Evolutionary conservation across 495 filamentous ascomycete genomes (phyloP).

Genomic region (Penicillium pulvis): DNA sequence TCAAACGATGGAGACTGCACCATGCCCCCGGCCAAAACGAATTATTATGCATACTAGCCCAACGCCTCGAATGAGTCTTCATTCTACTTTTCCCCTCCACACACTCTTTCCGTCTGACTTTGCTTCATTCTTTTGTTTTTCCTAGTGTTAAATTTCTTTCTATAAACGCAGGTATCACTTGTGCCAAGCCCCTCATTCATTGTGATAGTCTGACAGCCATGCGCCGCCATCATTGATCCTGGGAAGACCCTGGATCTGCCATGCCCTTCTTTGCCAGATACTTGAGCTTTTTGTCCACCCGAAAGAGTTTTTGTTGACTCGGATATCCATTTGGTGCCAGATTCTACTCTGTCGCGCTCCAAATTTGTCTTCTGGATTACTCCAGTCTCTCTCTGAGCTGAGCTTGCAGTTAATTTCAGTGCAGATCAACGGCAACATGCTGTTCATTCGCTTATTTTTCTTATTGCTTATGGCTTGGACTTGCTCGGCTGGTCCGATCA

Average conservation of each 20-base stretch:
- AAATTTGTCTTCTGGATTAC: not conserved
- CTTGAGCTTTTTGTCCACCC: conserved; percentile 2
- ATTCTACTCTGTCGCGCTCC: not conserved
- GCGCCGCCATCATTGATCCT: not conserved
- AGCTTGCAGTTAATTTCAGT: not conserved
- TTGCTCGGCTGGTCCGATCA: conserved; percentile 44
- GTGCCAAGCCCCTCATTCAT: not conserved
- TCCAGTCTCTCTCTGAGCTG: not conserved
- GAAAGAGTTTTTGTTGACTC: not conserved
- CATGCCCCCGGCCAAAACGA: not conserved
- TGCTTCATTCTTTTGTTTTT: not conserved
- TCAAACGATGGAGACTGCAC: not conserved
- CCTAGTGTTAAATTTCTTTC: not conserved
- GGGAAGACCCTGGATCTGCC: not conserved
- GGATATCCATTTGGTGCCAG: not conserved
- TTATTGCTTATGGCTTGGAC: conserved; percentile 22
- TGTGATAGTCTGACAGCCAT: not conserved
- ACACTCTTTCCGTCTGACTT: not conserved
- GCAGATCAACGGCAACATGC: conserved; percentile 23
- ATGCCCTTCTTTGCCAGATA: not conserved
- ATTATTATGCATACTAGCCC: not conserved
- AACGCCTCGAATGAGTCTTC: not conserved
- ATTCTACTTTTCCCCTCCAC: not conserved
- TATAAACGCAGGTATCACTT: not conserved
- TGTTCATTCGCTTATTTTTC: conserved; percentile 17